phyloP scores from a whole-genome alignment of 1,284 basidiomycete genomes.

The Ustilago esculenta region DNA sequence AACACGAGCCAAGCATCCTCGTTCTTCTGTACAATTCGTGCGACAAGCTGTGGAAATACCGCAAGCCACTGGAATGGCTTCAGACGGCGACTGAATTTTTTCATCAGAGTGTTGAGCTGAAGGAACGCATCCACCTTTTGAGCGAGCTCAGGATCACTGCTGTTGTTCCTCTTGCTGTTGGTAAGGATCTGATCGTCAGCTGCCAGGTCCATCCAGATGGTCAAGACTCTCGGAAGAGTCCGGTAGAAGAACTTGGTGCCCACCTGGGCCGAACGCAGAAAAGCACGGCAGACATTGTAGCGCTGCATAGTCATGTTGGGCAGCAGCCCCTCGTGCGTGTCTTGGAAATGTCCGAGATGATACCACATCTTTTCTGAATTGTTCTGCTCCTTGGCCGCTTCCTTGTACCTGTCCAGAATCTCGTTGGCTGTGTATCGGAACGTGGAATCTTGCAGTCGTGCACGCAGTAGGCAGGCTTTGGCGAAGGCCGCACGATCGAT shows the following conservation, averaged over 20 bases:
- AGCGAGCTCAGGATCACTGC: slow-evolving; percentile 12
- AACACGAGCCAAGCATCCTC: slow-evolving; percentile 76
- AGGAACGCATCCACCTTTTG: slow-evolving; percentile 53
- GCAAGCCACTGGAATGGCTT: slow-evolving; percentile 81
- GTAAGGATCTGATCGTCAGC: slow-evolving; percentile 70
- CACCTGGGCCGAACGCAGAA: slow-evolving; percentile 77
- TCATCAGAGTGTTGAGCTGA: slow-evolving; percentile 70
- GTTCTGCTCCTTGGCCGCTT: slow-evolving; percentile 70
- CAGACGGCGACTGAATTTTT: slow-evolving; percentile 78
- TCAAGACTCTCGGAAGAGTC: slow-evolving; percentile 90
- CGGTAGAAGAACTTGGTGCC: slow-evolving; percentile 98
- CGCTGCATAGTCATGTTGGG: slow-evolving; percentile 54
- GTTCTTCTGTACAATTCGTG: slow-evolving; percentile 85
- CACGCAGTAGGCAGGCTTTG: slow-evolving; percentile 85
- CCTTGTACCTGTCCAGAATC: slow-evolving; percentile 69
- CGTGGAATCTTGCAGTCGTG: slow-evolving; percentile 91
- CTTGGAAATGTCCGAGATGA: slow-evolving; percentile 51
- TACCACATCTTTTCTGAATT: slow-evolving; percentile 70
- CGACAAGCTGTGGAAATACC: slow-evolving; percentile 96
- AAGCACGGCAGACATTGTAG: slow-evolving; percentile 75
- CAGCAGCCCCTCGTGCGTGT: slow-evolving; percentile 70
- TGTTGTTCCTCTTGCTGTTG: slow-evolving; percentile 43
- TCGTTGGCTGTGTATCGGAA: slow-evolving; percentile 79
- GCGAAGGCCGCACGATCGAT: slow-evolving; percentile 29
- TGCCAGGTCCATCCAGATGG: slow-evolving; percentile 94